Evolutionary conservation across 805 yeast species (phyloP), one percentile per base, ranked within the genome.

Genomic region (Priceomyces castillae): DNA sequence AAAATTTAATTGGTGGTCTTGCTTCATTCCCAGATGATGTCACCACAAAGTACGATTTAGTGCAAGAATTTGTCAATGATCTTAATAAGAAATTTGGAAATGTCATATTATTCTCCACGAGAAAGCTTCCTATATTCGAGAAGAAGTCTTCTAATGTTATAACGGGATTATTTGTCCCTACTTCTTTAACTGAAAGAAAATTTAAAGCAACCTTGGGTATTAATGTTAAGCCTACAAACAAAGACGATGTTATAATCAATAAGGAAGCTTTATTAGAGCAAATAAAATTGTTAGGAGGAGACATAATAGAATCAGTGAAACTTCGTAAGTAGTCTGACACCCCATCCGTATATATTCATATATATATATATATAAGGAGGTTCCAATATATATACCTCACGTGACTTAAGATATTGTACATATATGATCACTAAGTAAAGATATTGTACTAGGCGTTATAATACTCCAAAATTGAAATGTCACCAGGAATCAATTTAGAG

Each of bases 201-300:
- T 90, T 89, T 69, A 82, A 84, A 54, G 96, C 85, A 17, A 87
- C 85, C 49, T 61, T 86, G 46, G 95, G 90, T 11, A 83, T 80
- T 54, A 83, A 88, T 53, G 74, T 83, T 44, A 74, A 77, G 56
- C 95, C 96, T 1, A 72, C 51, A 4, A 78, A 73, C 42, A 64
- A 63, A 33, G 79, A 68, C 12, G 74, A 74, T 43, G 83, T 86
- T 10, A 70, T 69, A 30, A 66, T 89, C 45, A 87, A 89, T 62
- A 83, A 77, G 57, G 84, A 78, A 12, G 85, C 92, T 2, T 74
- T 87, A n/a, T 65, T 84, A 46, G 73, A 76, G 45, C 96, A 92
- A 62, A 84, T 94, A 31, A 70, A 75, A 28, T 67, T 76, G 22
- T 69, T 83, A 48, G 88, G 90, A 11, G 87, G 86, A 42, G 90